Evolutionary conservation across 1,139 yeast species (phyloP).

Genomic region (Suhomyces wounanorum): DNA sequence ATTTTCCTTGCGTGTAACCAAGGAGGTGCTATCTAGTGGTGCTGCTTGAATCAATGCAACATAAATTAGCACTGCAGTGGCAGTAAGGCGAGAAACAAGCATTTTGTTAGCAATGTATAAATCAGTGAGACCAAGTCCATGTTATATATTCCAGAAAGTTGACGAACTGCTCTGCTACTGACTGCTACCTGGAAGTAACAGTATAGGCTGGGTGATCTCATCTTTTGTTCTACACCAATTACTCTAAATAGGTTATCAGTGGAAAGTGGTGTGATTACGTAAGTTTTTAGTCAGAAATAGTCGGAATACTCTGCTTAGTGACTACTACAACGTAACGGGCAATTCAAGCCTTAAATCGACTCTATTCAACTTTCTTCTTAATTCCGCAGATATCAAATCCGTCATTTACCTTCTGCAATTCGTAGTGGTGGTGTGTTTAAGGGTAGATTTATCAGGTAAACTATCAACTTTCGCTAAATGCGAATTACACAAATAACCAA

Average conservation of each 20-base stretch:
- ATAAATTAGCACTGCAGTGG: not conserved
- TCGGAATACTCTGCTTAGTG: not conserved
- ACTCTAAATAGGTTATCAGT: not conserved
- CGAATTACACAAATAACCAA: not conserved
- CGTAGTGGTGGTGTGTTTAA: no score
- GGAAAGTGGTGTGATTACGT: no score
- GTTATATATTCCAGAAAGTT: not conserved
- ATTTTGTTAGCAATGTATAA: not conserved
- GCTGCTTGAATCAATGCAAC: not conserved
- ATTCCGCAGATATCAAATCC: no score
- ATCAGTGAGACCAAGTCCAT: not conserved
- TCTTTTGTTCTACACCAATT: not conserved
- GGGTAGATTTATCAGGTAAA: not conserved
- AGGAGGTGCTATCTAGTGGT: not conserved
- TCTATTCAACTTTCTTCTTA: no score
- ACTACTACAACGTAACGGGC: not conserved
- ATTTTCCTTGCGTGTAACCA: not conserved
- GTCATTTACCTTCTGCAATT: no score
- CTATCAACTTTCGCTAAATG: not conserved
- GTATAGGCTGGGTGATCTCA: not conserved
- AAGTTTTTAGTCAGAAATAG: not conserved
- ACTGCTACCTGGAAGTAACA: not conserved
- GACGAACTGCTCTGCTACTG: not conserved
- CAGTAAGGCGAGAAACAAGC: not conserved
- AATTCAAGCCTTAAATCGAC: no score